A percentile compares a stretch with the other conserved stretches of the same genome.
Conservation (phyloP, 441 rosid genomes). For the Viola pubescens region DNA sequence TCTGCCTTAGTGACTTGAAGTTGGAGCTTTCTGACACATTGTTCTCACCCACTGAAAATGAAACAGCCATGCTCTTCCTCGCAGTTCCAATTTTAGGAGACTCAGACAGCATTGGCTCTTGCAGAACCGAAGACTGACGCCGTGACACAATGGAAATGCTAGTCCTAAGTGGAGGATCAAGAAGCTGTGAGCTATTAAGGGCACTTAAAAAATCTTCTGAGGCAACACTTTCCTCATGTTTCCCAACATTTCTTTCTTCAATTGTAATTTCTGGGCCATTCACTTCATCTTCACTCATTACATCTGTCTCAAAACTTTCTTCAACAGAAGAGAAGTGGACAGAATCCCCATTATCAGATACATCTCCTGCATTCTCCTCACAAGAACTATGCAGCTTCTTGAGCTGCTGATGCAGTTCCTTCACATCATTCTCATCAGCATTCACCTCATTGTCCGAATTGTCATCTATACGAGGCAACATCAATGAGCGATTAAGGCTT, state of each 20-base stretch:
- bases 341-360: slow-evolving; percentile 42
- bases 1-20: slow-evolving; percentile 30
- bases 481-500: slow-evolving; percentile 86
- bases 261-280: slow-evolving; percentile 37
- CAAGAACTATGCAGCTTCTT: slow-evolving; percentile 44
- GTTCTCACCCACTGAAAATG: slow-evolving; percentile 44
- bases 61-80: slow-evolving; percentile 53
- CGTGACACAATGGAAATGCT: slow-evolving; percentile 53
- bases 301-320: slow-evolving; percentile 60
- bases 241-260: slow-evolving; percentile 35
- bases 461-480: slow-evolving; percentile 48
- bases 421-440: slow-evolving; percentile 63
- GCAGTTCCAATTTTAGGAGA: slow-evolving; percentile 76
- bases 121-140: slow-evolving; percentile 46
- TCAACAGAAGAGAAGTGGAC: slow-evolving; percentile 49
- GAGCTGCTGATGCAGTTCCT: slow-evolving; percentile 59
- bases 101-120: slow-evolving; percentile 76
- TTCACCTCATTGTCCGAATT: slow-evolving; percentile 50
- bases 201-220: slow-evolving; percentile 20
- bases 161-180: slow-evolving; percentile 33
- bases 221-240: slow-evolving; percentile 21
- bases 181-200: slow-evolving; percentile 16
- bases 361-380: slow-evolving; percentile 36
- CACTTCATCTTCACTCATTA: slow-evolving; percentile 50
- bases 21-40: slow-evolving; percentile 37